Evolutionary conservation across 306 rosid species (phyloP).

Genomic region (Nissolia schottii): DNA sequence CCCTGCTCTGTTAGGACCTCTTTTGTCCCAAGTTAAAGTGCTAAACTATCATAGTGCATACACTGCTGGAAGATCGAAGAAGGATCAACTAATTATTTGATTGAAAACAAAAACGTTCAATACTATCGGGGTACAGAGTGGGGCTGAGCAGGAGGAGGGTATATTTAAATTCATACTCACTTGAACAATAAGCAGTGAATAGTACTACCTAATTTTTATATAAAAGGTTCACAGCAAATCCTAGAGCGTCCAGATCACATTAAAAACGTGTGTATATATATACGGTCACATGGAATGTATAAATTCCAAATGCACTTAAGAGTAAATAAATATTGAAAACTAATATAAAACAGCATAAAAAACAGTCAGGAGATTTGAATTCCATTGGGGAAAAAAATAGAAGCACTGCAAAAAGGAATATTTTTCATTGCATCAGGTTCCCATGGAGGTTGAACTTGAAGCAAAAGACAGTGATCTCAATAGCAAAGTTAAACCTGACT

Average conservation of each 20-base stretch:
- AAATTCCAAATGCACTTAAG: background rate
- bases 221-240: background rate
- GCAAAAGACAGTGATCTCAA: background rate
- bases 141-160: background rate
- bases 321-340: background rate
- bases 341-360: background rate
- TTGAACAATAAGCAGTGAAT: background rate
- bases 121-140: background rate
- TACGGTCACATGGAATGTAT: background rate
- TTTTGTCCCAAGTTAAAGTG: background rate
- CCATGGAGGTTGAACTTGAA: background rate
- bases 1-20: background rate
- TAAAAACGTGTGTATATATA: too few relatives aligned
- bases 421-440: background rate
- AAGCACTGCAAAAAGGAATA: background rate
- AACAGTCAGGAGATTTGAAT: background rate
- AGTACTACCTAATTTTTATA: background rate
- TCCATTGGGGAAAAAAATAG: background rate
- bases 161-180: conserved; percentile 4
- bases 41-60: background rate
- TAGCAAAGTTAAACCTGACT: conserved; percentile 47
- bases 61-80: background rate
- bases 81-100: background rate
- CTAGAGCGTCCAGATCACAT: background rate
- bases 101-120: background rate